phyloP scores from a whole-genome alignment of 2,329 filamentous ascomycete species.

The Stagonosporopsis cucurbitacearum region DNA sequence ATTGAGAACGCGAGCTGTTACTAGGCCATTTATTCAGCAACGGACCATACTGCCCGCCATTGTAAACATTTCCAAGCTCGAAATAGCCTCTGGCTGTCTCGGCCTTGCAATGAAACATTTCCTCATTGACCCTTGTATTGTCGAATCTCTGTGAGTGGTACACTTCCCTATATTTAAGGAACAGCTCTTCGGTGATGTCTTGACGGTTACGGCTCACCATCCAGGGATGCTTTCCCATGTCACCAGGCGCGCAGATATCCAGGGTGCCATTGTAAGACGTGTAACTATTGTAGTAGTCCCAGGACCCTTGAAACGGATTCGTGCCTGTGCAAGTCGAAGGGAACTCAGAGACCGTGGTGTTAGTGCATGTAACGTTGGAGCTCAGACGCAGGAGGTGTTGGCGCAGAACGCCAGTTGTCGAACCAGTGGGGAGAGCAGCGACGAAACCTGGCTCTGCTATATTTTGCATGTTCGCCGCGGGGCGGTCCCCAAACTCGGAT shows the following conservation, averaged over 20 bases:
- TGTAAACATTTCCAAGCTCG: constrained; percentile 21
- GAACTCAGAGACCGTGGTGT: not conserved
- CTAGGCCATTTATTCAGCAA: constrained; percentile 19
- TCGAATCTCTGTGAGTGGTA: not conserved
- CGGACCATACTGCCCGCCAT: constrained; percentile 2
- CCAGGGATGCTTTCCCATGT: constrained; percentile 13
- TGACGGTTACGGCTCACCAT: constrained; percentile 18
- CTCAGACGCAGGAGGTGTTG: constrained; percentile 21
- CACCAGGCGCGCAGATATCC: constrained; percentile 18
- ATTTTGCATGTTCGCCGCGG: not conserved
- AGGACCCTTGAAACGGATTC: constrained; percentile 2
- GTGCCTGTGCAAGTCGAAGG: constrained; percentile 8
- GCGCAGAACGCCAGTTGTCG: constrained; percentile 16
- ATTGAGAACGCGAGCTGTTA: not conserved
- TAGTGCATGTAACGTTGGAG: constrained; percentile 8
- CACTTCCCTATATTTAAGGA: not conserved
- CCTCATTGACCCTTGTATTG: not conserved
- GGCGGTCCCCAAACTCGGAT: too few relatives aligned
- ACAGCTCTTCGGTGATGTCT: constrained; percentile 17
- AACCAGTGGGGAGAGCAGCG: not conserved
- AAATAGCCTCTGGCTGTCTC: constrained; percentile 26
- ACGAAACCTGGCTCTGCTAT: not conserved
- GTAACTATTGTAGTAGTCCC: not conserved
- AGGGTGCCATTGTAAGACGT: not conserved
- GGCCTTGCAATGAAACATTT: constrained; percentile 16